Evolutionary conservation across 345 rosid genomes (phyloP).

Genomic region (Boechera retrofracta): DNA sequence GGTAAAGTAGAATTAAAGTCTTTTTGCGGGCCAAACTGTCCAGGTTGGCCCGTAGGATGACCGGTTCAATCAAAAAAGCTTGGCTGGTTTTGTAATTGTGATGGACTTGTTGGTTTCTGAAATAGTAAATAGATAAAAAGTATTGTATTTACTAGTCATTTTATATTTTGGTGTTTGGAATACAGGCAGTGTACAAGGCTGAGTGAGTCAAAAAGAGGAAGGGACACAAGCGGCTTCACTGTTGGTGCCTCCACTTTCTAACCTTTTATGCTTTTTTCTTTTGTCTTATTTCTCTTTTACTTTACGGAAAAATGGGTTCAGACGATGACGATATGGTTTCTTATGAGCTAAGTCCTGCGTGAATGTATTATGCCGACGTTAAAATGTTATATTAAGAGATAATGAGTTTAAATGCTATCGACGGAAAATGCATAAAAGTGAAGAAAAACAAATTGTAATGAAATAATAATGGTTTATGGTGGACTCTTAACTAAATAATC

Average conservation of each 20-base stretch:
- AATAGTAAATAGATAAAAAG: neutral
- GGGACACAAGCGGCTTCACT: neutral
- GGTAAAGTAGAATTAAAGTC: neutral
- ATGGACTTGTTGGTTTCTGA: neutral
- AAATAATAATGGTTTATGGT: no score
- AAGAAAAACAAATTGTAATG: no score
- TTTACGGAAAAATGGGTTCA: neutral
- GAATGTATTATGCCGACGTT: neutral
- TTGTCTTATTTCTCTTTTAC: neutral
- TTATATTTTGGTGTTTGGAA: constrained; percentile 11
- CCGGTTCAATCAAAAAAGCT: neutral
- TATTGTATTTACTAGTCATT: neutral
- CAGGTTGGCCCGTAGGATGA: neutral
- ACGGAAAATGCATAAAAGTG: neutral
- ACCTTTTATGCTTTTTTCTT: constrained; percentile 22
- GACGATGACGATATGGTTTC: neutral
- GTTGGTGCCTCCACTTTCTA: constrained; percentile 17
- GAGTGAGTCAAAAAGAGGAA: constrained; percentile 37
- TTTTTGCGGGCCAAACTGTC: neutral
- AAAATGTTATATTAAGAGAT: neutral
- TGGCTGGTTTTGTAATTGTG: neutral
- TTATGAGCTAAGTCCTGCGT: neutral
- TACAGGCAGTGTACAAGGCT: constrained; percentile 49
- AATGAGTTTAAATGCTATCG: neutral
- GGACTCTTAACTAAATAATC: no score